phyloP scores from a whole-genome alignment of 1,139 yeast genomes.

The Candida labiduridarum region DNA sequence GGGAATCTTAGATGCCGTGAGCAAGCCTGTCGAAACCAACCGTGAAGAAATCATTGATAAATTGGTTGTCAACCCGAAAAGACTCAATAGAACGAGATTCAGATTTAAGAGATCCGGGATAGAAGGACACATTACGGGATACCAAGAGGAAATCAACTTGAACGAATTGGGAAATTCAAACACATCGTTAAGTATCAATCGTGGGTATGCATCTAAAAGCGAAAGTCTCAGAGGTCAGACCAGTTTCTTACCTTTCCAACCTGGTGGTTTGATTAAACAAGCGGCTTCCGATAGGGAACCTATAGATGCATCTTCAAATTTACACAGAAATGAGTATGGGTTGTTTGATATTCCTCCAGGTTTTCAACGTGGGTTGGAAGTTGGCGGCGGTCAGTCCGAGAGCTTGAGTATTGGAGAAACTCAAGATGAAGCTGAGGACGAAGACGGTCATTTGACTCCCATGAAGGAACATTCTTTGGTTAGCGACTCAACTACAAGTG shows the following conservation, averaged over 20 bases:
- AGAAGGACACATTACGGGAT: slow-evolving; percentile 64
- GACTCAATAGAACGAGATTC: slow-evolving; percentile 56
- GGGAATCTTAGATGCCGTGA: slow-evolving; percentile 60
- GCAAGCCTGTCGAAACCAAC: slow-evolving; percentile 41
- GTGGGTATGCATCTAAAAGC: slow-evolving; percentile 65
- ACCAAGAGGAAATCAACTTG: slow-evolving; percentile 60
- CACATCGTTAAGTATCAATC: slow-evolving; percentile 70
- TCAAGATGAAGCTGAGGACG: slow-evolving; percentile 23
- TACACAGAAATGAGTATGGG: slow-evolving; percentile 75
- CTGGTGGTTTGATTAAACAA: slow-evolving; percentile 74
- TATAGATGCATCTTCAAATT: slow-evolving; percentile 36
- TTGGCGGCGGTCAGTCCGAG: slow-evolving; percentile 16
- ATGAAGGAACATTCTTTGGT: slow-evolving; percentile 7
- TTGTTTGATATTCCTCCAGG: slow-evolving; percentile 86
- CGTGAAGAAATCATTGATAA: slow-evolving; percentile 36
- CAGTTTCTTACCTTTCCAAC: slow-evolving; percentile 83
- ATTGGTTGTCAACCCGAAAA: slow-evolving; percentile 53
- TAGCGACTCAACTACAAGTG: not conserved
- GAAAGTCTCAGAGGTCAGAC: slow-evolving; percentile 72
- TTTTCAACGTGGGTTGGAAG: slow-evolving; percentile 65
- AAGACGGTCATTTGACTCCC: slow-evolving; percentile 21
- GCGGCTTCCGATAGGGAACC: slow-evolving; percentile 24
- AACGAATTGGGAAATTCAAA: slow-evolving; percentile 51
- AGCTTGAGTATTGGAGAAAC: slow-evolving; percentile 18
- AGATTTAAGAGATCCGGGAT: slow-evolving; percentile 75